Conservation (phyloP, 441 rosid species). For the Corymbia calophylla region DNA sequence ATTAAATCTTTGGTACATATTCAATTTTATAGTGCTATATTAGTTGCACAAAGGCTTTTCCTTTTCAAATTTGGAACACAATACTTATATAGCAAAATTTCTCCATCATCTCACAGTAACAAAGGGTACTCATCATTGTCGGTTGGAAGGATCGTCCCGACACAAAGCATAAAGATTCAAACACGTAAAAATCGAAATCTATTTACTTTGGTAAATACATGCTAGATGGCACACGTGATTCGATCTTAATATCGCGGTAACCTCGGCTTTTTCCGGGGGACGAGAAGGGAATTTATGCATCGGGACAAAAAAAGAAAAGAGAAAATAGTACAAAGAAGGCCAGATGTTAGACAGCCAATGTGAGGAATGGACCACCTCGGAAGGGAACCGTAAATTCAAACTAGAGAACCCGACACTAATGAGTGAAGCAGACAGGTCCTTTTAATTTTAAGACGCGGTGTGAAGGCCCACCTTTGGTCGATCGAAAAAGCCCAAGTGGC, state of each 20-base stretch:
- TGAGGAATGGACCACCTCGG: not conserved
- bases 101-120: not conserved
- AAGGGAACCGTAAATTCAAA: not conserved
- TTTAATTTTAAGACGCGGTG: not conserved
- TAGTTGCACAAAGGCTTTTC: not conserved
- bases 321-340: not conserved
- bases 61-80: not conserved
- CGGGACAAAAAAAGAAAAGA: not conserved
- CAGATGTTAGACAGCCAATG: not conserved
- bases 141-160: fast-evolving
- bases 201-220: not conserved
- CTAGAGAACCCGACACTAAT: not conserved
- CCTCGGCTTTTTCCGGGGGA: not conserved
- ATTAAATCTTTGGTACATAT: too few species aligned
- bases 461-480: not conserved
- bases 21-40: not conserved
- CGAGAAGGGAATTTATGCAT: not conserved
- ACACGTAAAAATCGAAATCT: not conserved
- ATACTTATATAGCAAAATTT: not conserved
- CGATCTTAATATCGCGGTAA: not conserved
- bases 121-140: not conserved
- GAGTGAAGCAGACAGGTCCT: not conserved
- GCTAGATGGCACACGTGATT: not conserved
- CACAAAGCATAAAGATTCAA: not conserved
- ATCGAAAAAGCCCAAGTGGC: not conserved